Percentiles rank a stretch among this genome's conserved stretches.
These are phyloP conservation scores for Graphilbum fragrans DNA, from an alignment of 2,329 filamentous ascomycete species.

Conservation along the genomic window DNA sequence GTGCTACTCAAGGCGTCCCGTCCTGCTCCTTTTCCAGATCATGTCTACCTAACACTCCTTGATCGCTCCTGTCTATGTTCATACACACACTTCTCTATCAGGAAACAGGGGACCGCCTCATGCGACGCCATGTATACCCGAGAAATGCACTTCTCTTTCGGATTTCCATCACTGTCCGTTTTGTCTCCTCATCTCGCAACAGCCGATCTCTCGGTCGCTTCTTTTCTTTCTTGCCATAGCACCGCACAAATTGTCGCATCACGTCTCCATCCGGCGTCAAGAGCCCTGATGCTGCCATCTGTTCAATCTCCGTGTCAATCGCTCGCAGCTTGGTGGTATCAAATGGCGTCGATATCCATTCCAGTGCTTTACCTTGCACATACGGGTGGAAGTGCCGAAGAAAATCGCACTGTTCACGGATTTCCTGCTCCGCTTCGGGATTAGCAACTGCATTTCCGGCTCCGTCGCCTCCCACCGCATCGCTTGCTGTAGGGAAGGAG, in stretches of 20 bases:
- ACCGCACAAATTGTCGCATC: constrained; percentile 37
- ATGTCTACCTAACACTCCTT: no score
- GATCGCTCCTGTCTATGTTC: background rate
- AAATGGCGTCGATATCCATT: constrained; percentile 34
- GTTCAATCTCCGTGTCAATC: constrained; percentile 36
- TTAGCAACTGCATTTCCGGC: background rate
- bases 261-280: constrained; percentile 24
- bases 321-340: constrained; percentile 34
- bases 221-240: constrained; percentile 50
- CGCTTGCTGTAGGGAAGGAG: background rate
- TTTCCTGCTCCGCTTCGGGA: background rate
- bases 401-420: constrained; percentile 5
- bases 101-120: constrained; percentile 11
- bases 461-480: background rate
- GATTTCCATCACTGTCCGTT: constrained; percentile 59
- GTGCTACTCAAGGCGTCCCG: no score
- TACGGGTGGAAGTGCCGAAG: constrained; percentile 25
- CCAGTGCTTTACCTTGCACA: constrained; percentile 30
- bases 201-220: constrained; percentile 78
- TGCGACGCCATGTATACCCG: constrained; percentile 73
- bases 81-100: background rate
- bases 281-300: constrained; percentile 16
- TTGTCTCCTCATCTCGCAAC: constrained; percentile 58
- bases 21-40: no score
- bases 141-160: constrained; percentile 76